Percentiles rank a stretch among this genome's conserved stretches.
These are phyloP conservation scores for Senna siamea DNA, from an alignment of 306 rosid genomes.

Conservation along the genomic window DNA sequence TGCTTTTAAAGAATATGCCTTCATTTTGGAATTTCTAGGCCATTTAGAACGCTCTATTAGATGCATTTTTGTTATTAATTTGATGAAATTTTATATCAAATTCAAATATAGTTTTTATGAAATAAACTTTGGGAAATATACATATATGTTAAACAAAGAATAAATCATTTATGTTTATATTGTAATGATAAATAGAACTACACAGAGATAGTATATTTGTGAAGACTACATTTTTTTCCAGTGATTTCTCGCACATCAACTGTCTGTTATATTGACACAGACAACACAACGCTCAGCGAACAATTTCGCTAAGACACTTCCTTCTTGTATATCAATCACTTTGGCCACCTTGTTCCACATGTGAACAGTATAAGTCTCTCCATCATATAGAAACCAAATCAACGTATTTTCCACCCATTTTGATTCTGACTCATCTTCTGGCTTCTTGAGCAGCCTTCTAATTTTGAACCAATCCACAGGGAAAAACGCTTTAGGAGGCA, in stretches of 20 bases:
- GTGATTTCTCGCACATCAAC: background rate
- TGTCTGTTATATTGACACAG: slow-evolving; percentile 1
- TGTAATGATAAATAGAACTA: no score
- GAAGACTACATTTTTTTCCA: no score
- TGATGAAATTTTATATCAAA: background rate
- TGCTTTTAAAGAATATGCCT: background rate
- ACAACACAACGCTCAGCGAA: slow-evolving; percentile 5
- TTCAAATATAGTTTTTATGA: no score
- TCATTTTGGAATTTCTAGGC: background rate
- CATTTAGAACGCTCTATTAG: background rate
- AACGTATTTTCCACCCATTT: slow-evolving; percentile 48
- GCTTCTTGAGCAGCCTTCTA: slow-evolving; percentile 44
- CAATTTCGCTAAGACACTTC: slow-evolving; percentile 9
- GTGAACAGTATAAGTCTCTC: slow-evolving; percentile 55
- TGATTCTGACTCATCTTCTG: slow-evolving; percentile 29
- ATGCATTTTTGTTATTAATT: background rate
- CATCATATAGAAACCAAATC: slow-evolving; percentile 32
- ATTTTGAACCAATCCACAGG: slow-evolving; percentile 63
- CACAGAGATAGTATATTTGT: no score
- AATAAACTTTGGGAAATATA: no score
- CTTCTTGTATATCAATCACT: background rate
- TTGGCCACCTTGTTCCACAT: slow-evolving; percentile 64
- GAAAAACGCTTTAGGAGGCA: slow-evolving; percentile 57
- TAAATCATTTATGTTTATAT: background rate
- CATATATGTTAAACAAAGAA: background rate